Percentiles rank a stretch among this genome's conserved stretches.
phyloP scores from a whole-genome alignment of 2,329 filamentous ascomycete genomes.

The Diaporthe velutina region DNA sequence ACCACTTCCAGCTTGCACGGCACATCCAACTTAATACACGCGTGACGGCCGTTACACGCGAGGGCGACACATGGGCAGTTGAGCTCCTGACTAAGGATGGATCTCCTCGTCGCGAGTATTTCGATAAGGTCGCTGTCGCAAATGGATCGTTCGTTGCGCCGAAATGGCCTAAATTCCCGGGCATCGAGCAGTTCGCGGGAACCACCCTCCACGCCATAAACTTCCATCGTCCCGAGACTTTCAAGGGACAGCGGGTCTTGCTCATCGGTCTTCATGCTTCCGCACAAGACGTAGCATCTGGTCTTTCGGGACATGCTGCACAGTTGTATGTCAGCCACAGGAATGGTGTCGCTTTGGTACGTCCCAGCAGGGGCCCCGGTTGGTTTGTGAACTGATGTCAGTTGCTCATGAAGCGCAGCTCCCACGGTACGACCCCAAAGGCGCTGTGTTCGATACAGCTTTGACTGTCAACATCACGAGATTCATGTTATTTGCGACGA shows the following conservation, averaged over 20 bases:
- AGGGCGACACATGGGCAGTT: slow-evolving; percentile 1
- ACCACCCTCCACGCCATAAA: slow-evolving; percentile 34
- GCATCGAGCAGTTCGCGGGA: slow-evolving; percentile 35
- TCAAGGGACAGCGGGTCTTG: slow-evolving; percentile 36
- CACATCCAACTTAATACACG: slow-evolving; percentile 21
- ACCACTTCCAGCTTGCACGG: slow-evolving; percentile 34
- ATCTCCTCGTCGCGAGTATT: not conserved
- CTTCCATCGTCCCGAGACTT: slow-evolving; percentile 31
- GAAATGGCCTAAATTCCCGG: slow-evolving; percentile 21
- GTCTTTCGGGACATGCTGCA: slow-evolving; percentile 7
- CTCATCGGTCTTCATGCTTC: slow-evolving; percentile 37
- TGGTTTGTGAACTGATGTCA: not conserved
- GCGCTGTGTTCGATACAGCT: not conserved
- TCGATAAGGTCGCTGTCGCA: slow-evolving; percentile 27
- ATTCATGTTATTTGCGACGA: slow-evolving; percentile 11
- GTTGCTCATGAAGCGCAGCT: not conserved
- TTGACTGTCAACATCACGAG: not conserved
- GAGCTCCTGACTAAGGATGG: not conserved
- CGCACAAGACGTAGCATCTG: slow-evolving; percentile 34
- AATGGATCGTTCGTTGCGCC: slow-evolving; percentile 9
- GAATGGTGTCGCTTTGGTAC: slow-evolving; percentile 11
- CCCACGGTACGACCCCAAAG: slow-evolving; percentile 18
- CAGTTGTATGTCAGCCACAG: slow-evolving; percentile 36
- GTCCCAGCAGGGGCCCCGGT: not conserved
- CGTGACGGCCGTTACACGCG: not conserved